Conservation (phyloP, 768 basidiomycete genomes). For the Pisolithus albus region DNA sequence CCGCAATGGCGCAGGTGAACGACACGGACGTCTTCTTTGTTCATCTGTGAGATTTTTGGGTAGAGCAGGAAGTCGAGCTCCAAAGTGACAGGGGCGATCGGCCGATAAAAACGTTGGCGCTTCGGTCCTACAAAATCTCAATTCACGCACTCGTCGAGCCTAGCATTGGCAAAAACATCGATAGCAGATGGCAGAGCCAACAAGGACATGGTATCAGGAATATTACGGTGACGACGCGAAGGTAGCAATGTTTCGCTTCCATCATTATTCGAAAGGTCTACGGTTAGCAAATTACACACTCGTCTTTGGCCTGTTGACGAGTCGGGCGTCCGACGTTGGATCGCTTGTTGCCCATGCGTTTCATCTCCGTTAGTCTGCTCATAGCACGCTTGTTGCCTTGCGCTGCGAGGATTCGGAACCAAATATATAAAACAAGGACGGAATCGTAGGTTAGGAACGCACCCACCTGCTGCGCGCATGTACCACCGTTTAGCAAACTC, state of each 20-base stretch:
- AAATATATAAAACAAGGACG: background rate
- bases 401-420: constrained; percentile 40
- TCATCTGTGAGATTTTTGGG: background rate
- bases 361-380: constrained; percentile 93
- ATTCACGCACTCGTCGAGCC: too few relatives aligned
- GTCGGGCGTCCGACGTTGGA: constrained; percentile 79
- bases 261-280: background rate
- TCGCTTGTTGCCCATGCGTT: constrained; percentile 77
- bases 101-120: too few relatives aligned
- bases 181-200: constrained; percentile 10
- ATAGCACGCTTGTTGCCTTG: constrained; percentile 99
- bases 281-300: constrained; percentile 73
- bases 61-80: too few relatives aligned
- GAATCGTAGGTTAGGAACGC: background rate
- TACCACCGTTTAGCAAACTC: constrained; percentile 98
- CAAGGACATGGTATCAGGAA: constrained; percentile 1
- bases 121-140: too few relatives aligned
- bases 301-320: constrained; percentile 87
- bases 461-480: constrained; percentile 94
- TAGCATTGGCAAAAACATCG: constrained; percentile 8
- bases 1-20: background rate
- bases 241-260: background rate
- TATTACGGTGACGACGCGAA: background rate
- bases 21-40: constrained; percentile 25
- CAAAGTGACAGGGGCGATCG: too few relatives aligned